Evolutionary conservation across 2,329 filamentous ascomycete species (phyloP).

Genomic region (Atkinsonella texensis): DNA sequence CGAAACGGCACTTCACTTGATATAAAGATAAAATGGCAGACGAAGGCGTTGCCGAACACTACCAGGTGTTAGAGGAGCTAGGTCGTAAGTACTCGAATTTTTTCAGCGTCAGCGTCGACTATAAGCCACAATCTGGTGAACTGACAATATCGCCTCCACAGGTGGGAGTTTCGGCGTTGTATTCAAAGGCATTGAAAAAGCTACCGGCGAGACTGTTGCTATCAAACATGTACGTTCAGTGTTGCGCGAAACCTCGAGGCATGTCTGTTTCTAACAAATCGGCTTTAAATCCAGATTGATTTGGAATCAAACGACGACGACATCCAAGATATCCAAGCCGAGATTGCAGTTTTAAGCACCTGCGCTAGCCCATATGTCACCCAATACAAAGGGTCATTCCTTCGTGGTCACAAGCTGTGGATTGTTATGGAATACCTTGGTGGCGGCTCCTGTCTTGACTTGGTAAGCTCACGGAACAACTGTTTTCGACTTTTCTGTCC

Average conservation of each 20-base stretch:
- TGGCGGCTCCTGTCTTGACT: slow-evolving; percentile 85
- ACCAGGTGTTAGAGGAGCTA: slow-evolving; percentile 91
- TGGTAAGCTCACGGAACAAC: slow-evolving; percentile 42
- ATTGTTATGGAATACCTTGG: slow-evolving; percentile 98
- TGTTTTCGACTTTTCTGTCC: not conserved
- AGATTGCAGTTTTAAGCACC: slow-evolving; percentile 89
- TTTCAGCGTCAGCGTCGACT: not conserved
- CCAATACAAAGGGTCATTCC: slow-evolving; percentile 90
- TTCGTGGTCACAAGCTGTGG: slow-evolving; percentile 95
- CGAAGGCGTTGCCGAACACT: slow-evolving; percentile 67
- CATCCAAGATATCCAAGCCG: slow-evolving; percentile 94
- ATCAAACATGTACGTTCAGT: slow-evolving; percentile 76
- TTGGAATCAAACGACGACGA: slow-evolving; percentile 98
- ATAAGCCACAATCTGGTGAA: not conserved
- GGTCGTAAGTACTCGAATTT: slow-evolving; percentile 58
- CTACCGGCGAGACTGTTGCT: slow-evolving; percentile 84
- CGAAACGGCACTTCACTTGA: slow-evolving; percentile 12
- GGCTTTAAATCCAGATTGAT: slow-evolving; percentile 60
- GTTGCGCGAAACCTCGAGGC: not conserved
- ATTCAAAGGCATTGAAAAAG: slow-evolving; percentile 88
- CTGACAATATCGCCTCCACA: slow-evolving; percentile 21
- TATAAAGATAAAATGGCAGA: slow-evolving; percentile 35
- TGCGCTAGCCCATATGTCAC: slow-evolving; percentile 91
- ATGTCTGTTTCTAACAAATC: not conserved
- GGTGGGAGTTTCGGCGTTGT: slow-evolving; percentile 94